A percentile compares a stretch with the other conserved stretches of the same genome.
Conservation (phyloP, 192 early-diverging fungal genomes). For the Coemansia sp. region DNA sequence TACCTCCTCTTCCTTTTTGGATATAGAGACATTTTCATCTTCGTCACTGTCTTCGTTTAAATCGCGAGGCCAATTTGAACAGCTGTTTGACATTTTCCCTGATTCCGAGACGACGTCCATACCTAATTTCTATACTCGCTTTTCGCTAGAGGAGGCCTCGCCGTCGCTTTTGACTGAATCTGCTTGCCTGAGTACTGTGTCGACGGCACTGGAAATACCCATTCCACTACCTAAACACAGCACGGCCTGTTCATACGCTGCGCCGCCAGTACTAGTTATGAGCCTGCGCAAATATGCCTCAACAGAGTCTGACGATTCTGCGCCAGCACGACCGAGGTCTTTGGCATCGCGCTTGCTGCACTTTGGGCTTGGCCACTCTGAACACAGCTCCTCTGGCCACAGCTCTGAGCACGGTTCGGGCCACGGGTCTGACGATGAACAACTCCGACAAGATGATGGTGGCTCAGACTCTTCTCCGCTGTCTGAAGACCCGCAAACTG, state of each 20-base stretch:
- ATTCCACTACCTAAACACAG: neutral
- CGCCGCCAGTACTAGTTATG: constrained; percentile 32
- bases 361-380: constrained; percentile 22
- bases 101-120: neutral
- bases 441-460: neutral
- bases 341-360: constrained; percentile 26
- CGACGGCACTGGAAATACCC: constrained; percentile 4
- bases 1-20: constrained; percentile 33
- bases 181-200: neutral
- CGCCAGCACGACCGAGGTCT: constrained; percentile 10
- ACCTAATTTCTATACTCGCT: constrained; percentile 10
- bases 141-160: constrained; percentile 20
- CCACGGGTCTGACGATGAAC: constrained; percentile 1
- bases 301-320: constrained; percentile 8
- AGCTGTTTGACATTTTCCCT: constrained; percentile 33
- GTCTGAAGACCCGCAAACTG: neutral
- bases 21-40: constrained; percentile 34
- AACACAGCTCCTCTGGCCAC: constrained; percentile 1
- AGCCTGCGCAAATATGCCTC: constrained; percentile 33
- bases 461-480: neutral
- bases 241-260: constrained; percentile 16
- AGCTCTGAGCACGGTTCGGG: neutral
- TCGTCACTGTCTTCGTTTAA: constrained; percentile 13
- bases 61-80: constrained; percentile 37
- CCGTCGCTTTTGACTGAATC: neutral